Evolutionary conservation across 2,329 filamentous ascomycete species (phyloP).

Genomic region (Neonectria neomacrospora): DNA sequence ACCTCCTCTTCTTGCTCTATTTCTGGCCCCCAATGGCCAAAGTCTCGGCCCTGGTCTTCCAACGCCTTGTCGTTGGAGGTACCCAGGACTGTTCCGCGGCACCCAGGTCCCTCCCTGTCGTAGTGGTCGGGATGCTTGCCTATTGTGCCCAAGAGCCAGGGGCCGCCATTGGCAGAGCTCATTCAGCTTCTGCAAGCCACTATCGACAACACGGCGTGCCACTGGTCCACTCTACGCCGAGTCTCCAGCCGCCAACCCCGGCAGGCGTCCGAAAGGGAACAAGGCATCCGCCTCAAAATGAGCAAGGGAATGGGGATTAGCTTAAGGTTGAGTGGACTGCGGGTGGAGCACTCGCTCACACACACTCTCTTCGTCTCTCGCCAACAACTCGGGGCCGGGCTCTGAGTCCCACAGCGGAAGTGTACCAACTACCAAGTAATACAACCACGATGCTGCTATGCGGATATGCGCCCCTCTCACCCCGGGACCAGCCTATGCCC

Average conservation of each 20-base stretch:
- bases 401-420: background rate
- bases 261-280: conserved; percentile 2
- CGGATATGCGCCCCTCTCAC: background rate
- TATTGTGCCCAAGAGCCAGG: conserved; percentile 4
- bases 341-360: conserved; percentile 6
- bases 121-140: conserved; percentile 4
- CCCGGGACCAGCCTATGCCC: background rate
- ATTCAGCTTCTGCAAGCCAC: conserved; percentile 54
- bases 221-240: conserved; percentile 39
- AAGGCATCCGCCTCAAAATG: conserved; percentile 15
- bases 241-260: conserved; percentile 30
- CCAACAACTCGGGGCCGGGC: background rate
- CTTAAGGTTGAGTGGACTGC: conserved; percentile 40
- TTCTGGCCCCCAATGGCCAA: background rate
- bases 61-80: background rate
- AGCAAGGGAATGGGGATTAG: conserved; percentile 36
- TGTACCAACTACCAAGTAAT: background rate
- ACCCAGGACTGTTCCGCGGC: background rate
- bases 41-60: background rate
- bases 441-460: background rate
- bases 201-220: conserved; percentile 22
- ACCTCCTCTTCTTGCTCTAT: background rate
- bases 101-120: background rate
- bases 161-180: conserved; percentile 23
- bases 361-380: conserved; percentile 1